Evolutionary conservation across 495 filamentous ascomycete genomes (phyloP), one percentile per base, ranked within the genome.

Genomic region (Daldinia decipiens): DNA sequence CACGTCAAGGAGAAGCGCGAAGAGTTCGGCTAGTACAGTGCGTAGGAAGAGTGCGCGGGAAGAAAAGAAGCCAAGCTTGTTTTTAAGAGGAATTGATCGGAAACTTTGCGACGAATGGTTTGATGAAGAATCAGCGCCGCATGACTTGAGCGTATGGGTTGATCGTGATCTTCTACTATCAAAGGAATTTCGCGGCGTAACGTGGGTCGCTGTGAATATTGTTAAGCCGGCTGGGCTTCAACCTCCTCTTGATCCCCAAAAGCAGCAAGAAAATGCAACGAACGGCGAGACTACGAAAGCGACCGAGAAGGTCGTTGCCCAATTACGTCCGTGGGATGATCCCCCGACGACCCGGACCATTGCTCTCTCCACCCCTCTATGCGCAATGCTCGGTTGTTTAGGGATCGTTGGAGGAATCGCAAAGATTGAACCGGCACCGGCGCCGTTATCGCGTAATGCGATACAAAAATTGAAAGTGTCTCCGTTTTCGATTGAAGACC

Each of bases 351-450:
- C 85, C 27, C 87, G 88, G 55, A 93, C 95, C 62, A 85, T 85
- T 65, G 91, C 91, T 17, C 83, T 98, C 32, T 98, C 95, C 12
- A 85, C 89, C 1, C 75, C 89, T 3, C 79, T 99, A 7, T 94
- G 91, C 73, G 86, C 87, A 6, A 85, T 89, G 4, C 84, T 99
- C 32, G 87, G 88, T 9, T 87, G 87, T 29, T 80, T 87, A 39
- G 88, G 87, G 3, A 84, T 97, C 26, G 91, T 97, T 21, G 95
- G 95, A n/a, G 93, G 93, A 15, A 87, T 98, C 62, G 83, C 95
- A 36, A 91, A 93, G 53, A 81, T 99, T 15, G 93, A 97, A 73
- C 87, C 91, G 19, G 83, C 82, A 50, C 77, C 78, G 39, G 67
- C 67, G 17, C 79, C 76, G 29, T 51, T 82, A 43, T 67, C 77